A percentile compares a stretch with the other conserved stretches of the same genome.
Evolutionary conservation across 2,329 filamentous ascomycete genomes (phyloP).

Genomic region (Cladosporium cucumerinum): DNA sequence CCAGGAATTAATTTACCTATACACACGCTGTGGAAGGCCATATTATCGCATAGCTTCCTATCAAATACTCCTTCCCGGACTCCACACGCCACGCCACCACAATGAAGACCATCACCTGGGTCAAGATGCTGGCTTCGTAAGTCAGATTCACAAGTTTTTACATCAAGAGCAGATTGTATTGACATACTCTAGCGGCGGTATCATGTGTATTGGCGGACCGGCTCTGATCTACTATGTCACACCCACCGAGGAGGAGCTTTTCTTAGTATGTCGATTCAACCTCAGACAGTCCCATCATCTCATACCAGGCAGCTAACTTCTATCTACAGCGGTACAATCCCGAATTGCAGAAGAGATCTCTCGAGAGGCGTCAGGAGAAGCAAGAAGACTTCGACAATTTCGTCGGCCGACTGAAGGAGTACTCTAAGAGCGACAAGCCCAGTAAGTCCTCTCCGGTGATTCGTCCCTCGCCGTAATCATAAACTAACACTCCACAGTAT

Average conservation of each 20-base stretch:
- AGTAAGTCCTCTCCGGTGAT: conserved; percentile 55
- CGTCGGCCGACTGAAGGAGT: conserved; percentile 76
- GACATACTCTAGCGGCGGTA: conserved; percentile 56
- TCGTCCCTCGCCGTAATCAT: neutral
- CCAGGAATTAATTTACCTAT: neutral
- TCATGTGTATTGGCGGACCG: conserved; percentile 78
- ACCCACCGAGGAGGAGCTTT: conserved; percentile 88
- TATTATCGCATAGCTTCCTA: neutral
- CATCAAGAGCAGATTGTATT: neutral
- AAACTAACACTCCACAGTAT: conserved; percentile 28
- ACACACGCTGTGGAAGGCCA: neutral
- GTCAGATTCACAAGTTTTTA: neutral
- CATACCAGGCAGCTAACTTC: neutral
- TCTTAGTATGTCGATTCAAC: conserved; percentile 50
- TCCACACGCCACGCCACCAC: conserved; percentile 22
- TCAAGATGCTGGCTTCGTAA: conserved; percentile 71
- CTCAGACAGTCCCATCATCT: neutral
- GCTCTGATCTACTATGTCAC: conserved; percentile 74
- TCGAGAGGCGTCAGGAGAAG: conserved; percentile 72
- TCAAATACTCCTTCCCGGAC: neutral
- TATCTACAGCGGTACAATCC: conserved; percentile 73
- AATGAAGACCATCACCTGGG: conserved; percentile 49
- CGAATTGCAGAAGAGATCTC: conserved; percentile 81
- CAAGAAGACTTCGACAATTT: conserved; percentile 90
- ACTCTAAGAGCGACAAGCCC: conserved; percentile 85